These are phyloP conservation scores for Salvia sclarea DNA, from an alignment of 305 asterid genomes.

Conservation along the genomic window DNA sequence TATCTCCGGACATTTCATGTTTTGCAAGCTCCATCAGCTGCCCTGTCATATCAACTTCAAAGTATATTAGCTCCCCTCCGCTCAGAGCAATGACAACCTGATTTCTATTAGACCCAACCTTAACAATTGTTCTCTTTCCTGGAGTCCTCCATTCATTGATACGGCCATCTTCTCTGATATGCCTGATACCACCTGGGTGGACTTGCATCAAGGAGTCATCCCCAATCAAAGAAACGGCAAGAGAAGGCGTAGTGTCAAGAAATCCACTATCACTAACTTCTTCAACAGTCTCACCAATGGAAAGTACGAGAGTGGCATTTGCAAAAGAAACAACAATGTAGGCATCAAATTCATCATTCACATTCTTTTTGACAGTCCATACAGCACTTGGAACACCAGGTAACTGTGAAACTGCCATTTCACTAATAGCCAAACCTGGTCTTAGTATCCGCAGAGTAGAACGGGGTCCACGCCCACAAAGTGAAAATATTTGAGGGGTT, in stretches of 20 bases:
- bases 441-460: slow-evolving; percentile 82
- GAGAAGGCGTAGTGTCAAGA: slow-evolving; percentile 95
- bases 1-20: slow-evolving; percentile 98
- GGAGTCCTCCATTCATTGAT: slow-evolving; percentile 99
- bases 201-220: slow-evolving; percentile 99
- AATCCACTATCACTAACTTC: slow-evolving; percentile 99
- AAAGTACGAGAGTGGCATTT: slow-evolving; percentile 97
- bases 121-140: slow-evolving; percentile 96
- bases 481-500: slow-evolving; percentile 89
- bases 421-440: slow-evolving; percentile 97
- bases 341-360: slow-evolving; percentile 93
- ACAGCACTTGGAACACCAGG: slow-evolving; percentile 99
- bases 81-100: slow-evolving; percentile 98
- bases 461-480: slow-evolving; percentile 98
- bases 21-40: slow-evolving; percentile 98
- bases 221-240: slow-evolving; percentile 93
- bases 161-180: slow-evolving; percentile 98
- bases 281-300: slow-evolving; percentile 98
- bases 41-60: slow-evolving; percentile 97
- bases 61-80: slow-evolving; percentile 97
- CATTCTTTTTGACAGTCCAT: slow-evolving; percentile 97
- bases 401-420: slow-evolving; percentile 99
- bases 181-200: slow-evolving; percentile 97
- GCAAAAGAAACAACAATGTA: slow-evolving; percentile 97
- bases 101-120: slow-evolving; percentile 95